Evolutionary conservation across 805 yeast species (phyloP), one percentile per base, ranked within the genome.

Genomic region (Teunomyces cretensis): DNA sequence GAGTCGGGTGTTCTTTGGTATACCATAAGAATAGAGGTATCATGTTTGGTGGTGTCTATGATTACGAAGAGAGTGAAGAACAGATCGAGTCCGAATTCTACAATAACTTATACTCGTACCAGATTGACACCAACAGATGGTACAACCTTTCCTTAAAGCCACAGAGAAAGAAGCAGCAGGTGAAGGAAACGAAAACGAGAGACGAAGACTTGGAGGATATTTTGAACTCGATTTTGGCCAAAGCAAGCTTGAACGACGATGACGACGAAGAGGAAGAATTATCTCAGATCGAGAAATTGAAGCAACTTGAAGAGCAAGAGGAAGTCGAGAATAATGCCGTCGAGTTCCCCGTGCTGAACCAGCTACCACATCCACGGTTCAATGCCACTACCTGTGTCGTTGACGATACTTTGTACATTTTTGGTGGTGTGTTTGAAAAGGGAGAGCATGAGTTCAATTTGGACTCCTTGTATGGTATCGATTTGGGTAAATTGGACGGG

Each of bases 61-160:
- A 92, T 64, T 87, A 79, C 49, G 96, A 91, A 55, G 99, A 92
- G 65, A 92, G 96, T 11, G 98, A 92, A 63, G 98, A 94, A 65
- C 80, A 86, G 43, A 68, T 92, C 49, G 92, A 86, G 38, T 88
- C 96, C 1, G 81, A 79, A 39, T 92, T 91, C 62, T 92, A 79
- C 68, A 90, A 91, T 62, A 82, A 83, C 48, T 65, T 92, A 41
- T 81, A 81, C 56, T 84, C 95, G 1, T 92, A 88, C 62, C 96
- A 90, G 51, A 73, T 84, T 13, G 97, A 89, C 55, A 74, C 83
- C 13, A 92, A 92, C 64, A 79, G 96, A 61, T 92, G 99, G 98
- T 87, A 80, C 57, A 78, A 85, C 6, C 64, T 90, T 54, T 66
- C 79, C 9, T 63, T 91, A 52, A 79, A 89, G 55, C 76, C 85